Evolutionary conservation across 768 basidiomycete genomes (phyloP), one percentile per base, ranked within the genome.

Genomic region (Pleurotus giganteus): DNA sequence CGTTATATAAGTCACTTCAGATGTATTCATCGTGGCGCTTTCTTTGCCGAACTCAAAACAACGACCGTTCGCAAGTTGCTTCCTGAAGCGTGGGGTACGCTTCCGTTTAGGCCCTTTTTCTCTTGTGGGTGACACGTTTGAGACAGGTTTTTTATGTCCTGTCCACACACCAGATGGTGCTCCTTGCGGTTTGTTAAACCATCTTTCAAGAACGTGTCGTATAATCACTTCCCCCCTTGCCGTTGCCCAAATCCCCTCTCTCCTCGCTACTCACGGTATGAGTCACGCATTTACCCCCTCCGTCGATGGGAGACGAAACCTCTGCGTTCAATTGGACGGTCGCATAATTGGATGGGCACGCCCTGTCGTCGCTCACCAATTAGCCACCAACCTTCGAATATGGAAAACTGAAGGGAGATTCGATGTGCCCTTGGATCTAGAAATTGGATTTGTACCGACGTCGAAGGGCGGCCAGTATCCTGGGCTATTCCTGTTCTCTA

Each of bases 81-180:
- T 15, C 97, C 97, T 21, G 97, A 99, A 72, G 91, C 96, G 29
- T 99, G 97, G 97, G 97, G 94, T 93, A 66, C 60, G 77, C 66
- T 13, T 3, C 41, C 53, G 59, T 13, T 43, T 49, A 28, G 11
- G 17, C 37, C 47, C 13, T 54, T 49, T 2, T 43, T 41, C 21
- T 9, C 47, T 2, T 29, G 39, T 17, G 57, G 46, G 32, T 41
- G 53, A 59, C 60, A 19, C 63, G 36, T 24, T 44, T 52, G 54
- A 21, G 36, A 29, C 55, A 94, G 93, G 95, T 47, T 99, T 99
- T 76, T 73, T 99, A 7, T 99, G 97, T 65, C 97, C 97, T 19
- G 97, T 99, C 15, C 97, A 99, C 66, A 99, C 97, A 1, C 97
- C 97, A 17, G 97, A 99, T 77, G 97, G 97, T 61, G 82, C 94